Evolutionary conservation across 2,329 filamentous ascomycete species (phyloP), one percentile per base, ranked within the genome.

Genomic region (Colletotrichum orchidophilum): DNA sequence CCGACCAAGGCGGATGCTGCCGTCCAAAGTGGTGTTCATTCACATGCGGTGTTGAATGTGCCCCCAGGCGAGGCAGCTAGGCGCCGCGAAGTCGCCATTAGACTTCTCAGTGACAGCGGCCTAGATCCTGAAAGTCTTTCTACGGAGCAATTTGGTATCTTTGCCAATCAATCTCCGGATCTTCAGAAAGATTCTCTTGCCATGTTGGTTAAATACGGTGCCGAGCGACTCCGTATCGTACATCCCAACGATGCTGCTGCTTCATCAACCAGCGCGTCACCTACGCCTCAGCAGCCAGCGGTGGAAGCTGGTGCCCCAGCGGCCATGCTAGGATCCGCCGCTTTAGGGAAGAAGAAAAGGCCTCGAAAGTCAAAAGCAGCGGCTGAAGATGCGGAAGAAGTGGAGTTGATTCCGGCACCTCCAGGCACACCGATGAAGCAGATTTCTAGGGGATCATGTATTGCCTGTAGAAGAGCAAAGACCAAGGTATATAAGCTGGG

Each of bases 141-240:
- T 0, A 72, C 78, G 4, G 88, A 90, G 55, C 88, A 90, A 75
- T 88, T 90, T 71, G 85, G 81, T 73, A 90, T 90, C 18, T 89
- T 91, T 73, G 82, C 88, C 9, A 90, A 91, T 65, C 88, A 91
- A 77, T 85, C 87, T 0, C 87, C 88, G 0, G 82, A 85, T 3
- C 77, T 90, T 6, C 88, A 90, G 73, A 80, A 81, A 63, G 83
- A 87, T 63, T 90, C 88, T 0, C 78, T 91, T 15, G 83, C 81
- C 1, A 88, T 91, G 87, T 81, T 90, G 12, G 82, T 84, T 0
- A 85, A 84, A 74, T 90, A 90, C 66, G 88, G 88, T 24, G 88
- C 88, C 7, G 87, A 90, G 75, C 81, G 85, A 15, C 78, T 91
- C 27, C 83, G 86, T 12, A 90, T 91, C 59, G 86, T 91, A 5